Evolutionary conservation across 768 basidiomycete species (phyloP).

Genomic region (Fistulinella prunicolor): DNA sequence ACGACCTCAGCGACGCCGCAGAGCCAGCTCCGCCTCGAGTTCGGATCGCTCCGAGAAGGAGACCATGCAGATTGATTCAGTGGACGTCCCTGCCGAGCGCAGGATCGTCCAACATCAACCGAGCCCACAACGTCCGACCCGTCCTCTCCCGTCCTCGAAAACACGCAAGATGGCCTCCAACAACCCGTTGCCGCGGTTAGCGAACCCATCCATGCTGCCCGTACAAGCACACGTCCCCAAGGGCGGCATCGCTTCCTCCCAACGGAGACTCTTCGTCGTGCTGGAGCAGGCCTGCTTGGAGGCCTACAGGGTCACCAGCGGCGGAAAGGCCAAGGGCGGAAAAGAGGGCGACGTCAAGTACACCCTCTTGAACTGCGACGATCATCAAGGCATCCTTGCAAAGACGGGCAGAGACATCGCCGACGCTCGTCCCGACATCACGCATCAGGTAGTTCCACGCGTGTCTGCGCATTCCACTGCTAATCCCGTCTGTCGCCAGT

Average conservation of each 20-base stretch:
- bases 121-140: slow-evolving; percentile 54
- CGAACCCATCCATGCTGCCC: slow-evolving; percentile 81
- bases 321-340: slow-evolving; percentile 47
- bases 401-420: slow-evolving; percentile 98
- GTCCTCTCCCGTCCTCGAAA: slow-evolving; percentile 58
- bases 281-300: slow-evolving; percentile 95
- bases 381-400: slow-evolving; percentile 97
- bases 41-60: slow-evolving; percentile 35
- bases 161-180: slow-evolving; percentile 50
- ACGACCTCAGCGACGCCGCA: slow-evolving; percentile 47
- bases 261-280: slow-evolving; percentile 81
- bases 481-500: slow-evolving; percentile 47
- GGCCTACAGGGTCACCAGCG: slow-evolving; percentile 81
- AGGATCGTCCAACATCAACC: slow-evolving; percentile 14
- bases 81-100: not conserved
- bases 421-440: slow-evolving; percentile 98
- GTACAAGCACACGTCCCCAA: slow-evolving; percentile 74
- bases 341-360: slow-evolving; percentile 86
- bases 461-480: not conserved
- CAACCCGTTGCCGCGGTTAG: slow-evolving; percentile 46
- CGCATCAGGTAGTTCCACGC: slow-evolving; percentile 88
- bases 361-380: slow-evolving; percentile 95
- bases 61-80: slow-evolving; percentile 36
- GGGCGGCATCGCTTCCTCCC: slow-evolving; percentile 47
- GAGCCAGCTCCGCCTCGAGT: slow-evolving; percentile 39